Evolutionary conservation across 805 yeast genomes (phyloP), one percentile per base, ranked within the genome.

Genomic region (Pichia kluyveri): DNA sequence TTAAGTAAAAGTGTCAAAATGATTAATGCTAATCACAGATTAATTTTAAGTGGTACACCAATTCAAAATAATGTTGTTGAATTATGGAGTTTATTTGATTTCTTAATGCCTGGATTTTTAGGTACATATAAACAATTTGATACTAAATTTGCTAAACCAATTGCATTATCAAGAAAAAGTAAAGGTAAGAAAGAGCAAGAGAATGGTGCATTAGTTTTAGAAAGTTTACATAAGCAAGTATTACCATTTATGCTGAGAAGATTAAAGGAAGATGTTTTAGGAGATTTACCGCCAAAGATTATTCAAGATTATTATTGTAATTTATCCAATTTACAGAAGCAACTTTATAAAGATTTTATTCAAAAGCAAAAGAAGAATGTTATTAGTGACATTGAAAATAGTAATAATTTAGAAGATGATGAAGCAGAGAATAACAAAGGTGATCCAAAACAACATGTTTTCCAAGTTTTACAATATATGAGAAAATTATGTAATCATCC

Each of bases 231-330:
- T 66, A 93, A 91, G 59, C 99, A 93, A 58, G 98, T 89, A 0
- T 71, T 93, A 42, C 99, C 99, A 15, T 93, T 93, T 64, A 84
- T 95, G 89, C 71, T 93, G 54, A 83, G 99, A 65, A 82, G 99
- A 63, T 74, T 93, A 60, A 93, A 93, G 64, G 98, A 93, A 61
- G 98, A 93, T 56, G 99, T 93, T 5, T 71, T 93, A 46, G 84
- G 95, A 1, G 99, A 93, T 63, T 72, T 93, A 56, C 99, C 99
- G 10, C 99, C 99, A 38, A 93, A 93, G 67, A 93, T 95, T 57
- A 93, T 93, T 56, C 99, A 93, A 65, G 99, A 93, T 69, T 91
- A 93, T 65, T 93, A 93, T 65, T 93, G 99, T 69, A 98, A 93
- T 56, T 72, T 95, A 53, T 87, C 96, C 56, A 96, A 88, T 53